Base-by-base conservation (phyloP, 1,284 basidiomycete genomes). In the Sanguinoderma infundibulare region DNA sequence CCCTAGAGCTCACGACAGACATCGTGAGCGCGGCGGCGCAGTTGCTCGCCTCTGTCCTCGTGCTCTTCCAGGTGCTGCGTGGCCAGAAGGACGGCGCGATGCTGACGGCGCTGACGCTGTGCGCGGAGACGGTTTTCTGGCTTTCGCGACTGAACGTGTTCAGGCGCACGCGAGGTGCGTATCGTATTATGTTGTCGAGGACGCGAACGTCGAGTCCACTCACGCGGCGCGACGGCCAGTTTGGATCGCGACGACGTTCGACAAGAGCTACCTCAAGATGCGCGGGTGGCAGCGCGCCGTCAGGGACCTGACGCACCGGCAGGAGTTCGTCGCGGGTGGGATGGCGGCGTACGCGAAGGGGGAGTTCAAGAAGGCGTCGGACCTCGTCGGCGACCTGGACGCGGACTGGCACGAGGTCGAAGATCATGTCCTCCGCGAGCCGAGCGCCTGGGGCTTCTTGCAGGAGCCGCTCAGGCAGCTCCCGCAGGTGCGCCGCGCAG, bases 241-340 rank as follows among this genome's bases (percentile, higher is more conserved):
- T 1, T 92, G 89, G 89, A 87, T 87, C 28, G 91, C 90, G 5
- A 91, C 87, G 1, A 90, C 87, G 7, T 84, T 76, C 49, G 78
- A 91, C 68, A 54, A 78, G 1, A 82, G 89, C 61, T 92, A 83
- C 62, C 72, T 91, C 39, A 80, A 79, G 32, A 81, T 86, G 70
- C 81, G 88, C 69, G 90, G 90, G 3, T 72, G 90, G 65, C 86
- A 89, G 61, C 77, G 78, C 51, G 70, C 85, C 24, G 81, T 88
- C 3, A 77, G 75, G 54, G 74, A 82, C 34, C 70, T 77, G 24
- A 55, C 67, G 14, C 87, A 92, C 68, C 82, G 90, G 20, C 86
- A 92, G 67, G 91, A 93, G 70, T 76, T 93, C 35, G 86, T 92
- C 4, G 89, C 90, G 0, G 85, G 87, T 5, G 84, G 84, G 38